phyloP scores from a whole-genome alignment of 1,284 basidiomycete genomes.

The Malassezia slooffiae region DNA sequence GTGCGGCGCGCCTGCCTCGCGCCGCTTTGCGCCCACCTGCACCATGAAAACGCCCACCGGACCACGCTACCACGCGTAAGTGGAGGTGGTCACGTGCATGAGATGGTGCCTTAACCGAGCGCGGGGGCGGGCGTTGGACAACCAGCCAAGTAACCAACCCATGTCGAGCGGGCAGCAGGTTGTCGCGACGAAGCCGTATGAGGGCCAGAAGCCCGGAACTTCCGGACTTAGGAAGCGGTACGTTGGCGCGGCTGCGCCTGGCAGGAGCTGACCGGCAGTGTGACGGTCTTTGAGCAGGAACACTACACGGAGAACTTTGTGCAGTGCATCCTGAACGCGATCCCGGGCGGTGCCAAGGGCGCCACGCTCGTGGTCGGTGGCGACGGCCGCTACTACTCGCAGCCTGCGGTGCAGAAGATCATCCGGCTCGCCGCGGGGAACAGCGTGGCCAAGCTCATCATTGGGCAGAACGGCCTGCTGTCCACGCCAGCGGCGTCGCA shows the following conservation, averaged over 20 bases:
- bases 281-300: conserved; percentile 51
- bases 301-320: conserved; percentile 99
- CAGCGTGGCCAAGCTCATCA: conserved; percentile 44
- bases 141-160: neutral
- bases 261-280: conserved; percentile 19
- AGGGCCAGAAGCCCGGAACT: conserved; percentile 46
- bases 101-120: too few relatives aligned
- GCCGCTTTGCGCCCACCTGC: neutral
- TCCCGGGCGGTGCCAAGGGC: conserved; percentile 59
- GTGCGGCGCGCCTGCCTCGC: neutral
- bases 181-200: conserved; percentile 40
- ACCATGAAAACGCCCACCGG: too few relatives aligned
- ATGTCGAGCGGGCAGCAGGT: conserved; percentile 37
- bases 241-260: neutral
- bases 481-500: conserved; percentile 96
- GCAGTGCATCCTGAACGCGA: conserved; percentile 84
- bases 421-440: conserved; percentile 83
- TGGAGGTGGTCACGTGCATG: neutral
- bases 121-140: too few relatives aligned
- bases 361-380: conserved; percentile 88
- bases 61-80: too few relatives aligned
- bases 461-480: conserved; percentile 66
- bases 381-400: conserved; percentile 87
- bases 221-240: conserved; percentile 43
- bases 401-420: conserved; percentile 80